Base-by-base conservation (phyloP, 208 protist species). In the Crithidia expoeki region DNA sequence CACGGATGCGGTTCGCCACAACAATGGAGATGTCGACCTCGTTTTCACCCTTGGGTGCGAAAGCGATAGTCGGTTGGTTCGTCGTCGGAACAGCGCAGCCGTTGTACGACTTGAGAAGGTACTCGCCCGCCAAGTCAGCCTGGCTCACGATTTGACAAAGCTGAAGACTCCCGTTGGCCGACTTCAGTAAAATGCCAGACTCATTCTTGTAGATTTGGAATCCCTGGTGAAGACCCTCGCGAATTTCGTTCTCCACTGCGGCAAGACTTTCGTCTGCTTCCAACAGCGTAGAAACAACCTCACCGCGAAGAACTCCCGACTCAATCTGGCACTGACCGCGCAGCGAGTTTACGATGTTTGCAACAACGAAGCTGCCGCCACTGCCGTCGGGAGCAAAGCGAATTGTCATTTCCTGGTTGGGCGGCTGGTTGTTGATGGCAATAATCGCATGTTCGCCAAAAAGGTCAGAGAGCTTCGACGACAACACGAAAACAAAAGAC, bases 391-490 rank as follows among this genome's bases (percentile, higher is more conserved):
- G 60, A 46, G 66, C 23, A 46, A 93, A 76, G n/a, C 65, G 53
- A 33, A 90, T 74, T 12, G 66, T 74, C 67, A 89, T 79, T 25
- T 79, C 68, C 53, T 81, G 69, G 53, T 50, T 79, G n/a, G 79
- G 69, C 40, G 76, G 62, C 67, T 87, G 72, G 56, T 68, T 68
- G 51, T 94, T 85, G 38, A 89, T 80, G 28, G 64, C 73, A 17
- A 80, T 76, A 28, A 94, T 80, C 2, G 75, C 75, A 56, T 94
- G 85, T 40, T 84, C 74, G n/a, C 88, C 88, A 72, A 79, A 71
- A 7, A 91, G 30, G 28, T 83, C 81, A 4, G 80, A 76, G 1
- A 84, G 60, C 28, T 74, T 68, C n/a, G 79, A 36, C 27, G 72
- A 72, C 23, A 75, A 73, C 16, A 53, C 46, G 58, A 87, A 89